Conservation (phyloP, 148 eudicot genomes). For the Euryodendron excelsum region DNA sequence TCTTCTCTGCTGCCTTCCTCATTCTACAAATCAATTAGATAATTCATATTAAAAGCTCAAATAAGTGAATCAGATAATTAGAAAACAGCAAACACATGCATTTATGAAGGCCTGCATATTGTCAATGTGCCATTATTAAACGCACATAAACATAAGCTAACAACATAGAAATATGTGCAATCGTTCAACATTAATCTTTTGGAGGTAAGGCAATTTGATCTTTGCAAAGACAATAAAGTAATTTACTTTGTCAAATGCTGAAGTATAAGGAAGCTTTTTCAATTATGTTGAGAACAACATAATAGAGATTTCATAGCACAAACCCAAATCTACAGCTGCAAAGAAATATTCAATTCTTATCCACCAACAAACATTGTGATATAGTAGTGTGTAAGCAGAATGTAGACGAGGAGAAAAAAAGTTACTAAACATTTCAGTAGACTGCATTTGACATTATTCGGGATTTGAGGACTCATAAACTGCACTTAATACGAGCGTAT, state of each 20-base stretch:
- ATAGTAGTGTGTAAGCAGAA: not conserved
- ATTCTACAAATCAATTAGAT: slow-evolving; percentile 32
- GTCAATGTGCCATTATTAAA: not conserved
- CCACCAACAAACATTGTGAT: not conserved
- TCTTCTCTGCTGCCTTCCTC: slow-evolving; percentile 47
- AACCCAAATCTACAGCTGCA: not conserved
- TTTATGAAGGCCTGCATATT: not conserved
- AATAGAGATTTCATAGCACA: not conserved
- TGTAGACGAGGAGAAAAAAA: not conserved
- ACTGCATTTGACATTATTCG: not conserved
- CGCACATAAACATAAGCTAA: not conserved
- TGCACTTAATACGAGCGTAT: not conserved
- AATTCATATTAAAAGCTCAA: not conserved
- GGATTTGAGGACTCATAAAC: not conserved
- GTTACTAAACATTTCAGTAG: not conserved
- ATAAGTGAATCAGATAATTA: not conserved
- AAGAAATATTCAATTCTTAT: not conserved
- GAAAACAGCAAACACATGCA: not conserved
- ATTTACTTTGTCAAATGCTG: not conserved
- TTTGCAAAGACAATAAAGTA: not conserved
- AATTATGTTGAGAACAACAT: not conserved
- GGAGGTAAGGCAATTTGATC: not conserved
- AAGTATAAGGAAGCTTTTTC: not conserved
- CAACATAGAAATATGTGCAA: not conserved
- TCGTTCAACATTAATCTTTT: not conserved